These are phyloP conservation scores for Hypoxylon lienhwacheense DNA, from an alignment of 495 filamentous ascomycete species.

Conservation along the genomic window DNA sequence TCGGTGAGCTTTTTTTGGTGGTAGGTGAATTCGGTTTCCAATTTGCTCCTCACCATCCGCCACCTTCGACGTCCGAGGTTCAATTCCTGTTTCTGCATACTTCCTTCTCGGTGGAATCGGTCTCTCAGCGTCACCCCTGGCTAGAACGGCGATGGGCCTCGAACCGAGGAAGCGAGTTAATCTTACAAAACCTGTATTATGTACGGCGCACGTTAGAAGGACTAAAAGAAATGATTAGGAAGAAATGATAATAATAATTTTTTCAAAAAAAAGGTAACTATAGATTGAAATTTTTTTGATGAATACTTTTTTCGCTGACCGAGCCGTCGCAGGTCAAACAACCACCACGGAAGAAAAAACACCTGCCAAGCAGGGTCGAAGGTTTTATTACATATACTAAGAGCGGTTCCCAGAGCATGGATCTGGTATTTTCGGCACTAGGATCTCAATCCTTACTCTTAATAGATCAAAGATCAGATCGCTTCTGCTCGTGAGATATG, in stretches of 20 bases:
- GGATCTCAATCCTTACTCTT: slow-evolving; percentile 33
- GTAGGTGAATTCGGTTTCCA: slow-evolving; percentile 26
- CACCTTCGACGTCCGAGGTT: slow-evolving; percentile 9
- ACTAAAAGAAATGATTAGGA: no score
- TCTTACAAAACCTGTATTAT: slow-evolving; percentile 15
- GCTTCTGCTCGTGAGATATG: slow-evolving; percentile 16
- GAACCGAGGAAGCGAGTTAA: slow-evolving; percentile 8
- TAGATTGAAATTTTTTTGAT: slow-evolving; percentile 7
- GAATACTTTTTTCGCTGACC: slow-evolving; percentile 35
- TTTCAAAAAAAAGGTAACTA: slow-evolving; percentile 1
- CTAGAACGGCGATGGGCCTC: slow-evolving; percentile 18
- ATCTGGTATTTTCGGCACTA: slow-evolving; percentile 36
- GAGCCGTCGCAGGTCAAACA: slow-evolving; percentile 27
- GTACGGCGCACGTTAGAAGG: slow-evolving; percentile 17
- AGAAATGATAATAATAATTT: no score
- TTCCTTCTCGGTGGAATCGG: no score
- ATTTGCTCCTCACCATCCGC: slow-evolving; percentile 24
- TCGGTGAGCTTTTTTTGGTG: slow-evolving; percentile 33
- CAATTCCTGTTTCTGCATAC: no score
- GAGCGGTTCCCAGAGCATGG: slow-evolving; percentile 30
- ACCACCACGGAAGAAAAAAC: slow-evolving; percentile 10
- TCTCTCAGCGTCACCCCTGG: slow-evolving; percentile 11
- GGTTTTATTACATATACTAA: slow-evolving; percentile 29
- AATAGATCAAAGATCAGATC: slow-evolving; percentile 24
- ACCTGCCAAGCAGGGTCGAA: slow-evolving; percentile 16